A percentile compares a stretch with the other conserved stretches of the same genome.
These are phyloP conservation scores for Coemansia sp. DNA, from an alignment of 371 early-diverging fungal genomes.

Conservation along the genomic window DNA sequence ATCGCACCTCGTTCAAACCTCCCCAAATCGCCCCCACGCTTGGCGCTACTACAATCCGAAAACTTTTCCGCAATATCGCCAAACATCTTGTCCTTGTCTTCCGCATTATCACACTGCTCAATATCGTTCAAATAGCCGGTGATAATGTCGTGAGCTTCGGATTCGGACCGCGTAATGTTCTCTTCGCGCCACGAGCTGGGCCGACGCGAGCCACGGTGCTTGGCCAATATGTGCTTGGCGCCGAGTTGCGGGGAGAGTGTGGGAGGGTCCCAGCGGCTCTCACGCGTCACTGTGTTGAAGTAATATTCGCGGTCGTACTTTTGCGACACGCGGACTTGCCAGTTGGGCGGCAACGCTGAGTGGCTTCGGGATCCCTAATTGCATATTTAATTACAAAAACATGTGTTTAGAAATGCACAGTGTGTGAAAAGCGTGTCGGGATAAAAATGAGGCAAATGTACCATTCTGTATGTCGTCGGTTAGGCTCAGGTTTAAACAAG, in stretches of 20 bases:
- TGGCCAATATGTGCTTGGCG: slow-evolving; percentile 89
- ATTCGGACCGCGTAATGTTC: slow-evolving; percentile 79
- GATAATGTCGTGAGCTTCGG: slow-evolving; percentile 78
- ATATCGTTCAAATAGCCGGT: slow-evolving; percentile 52
- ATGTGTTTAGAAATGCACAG: not conserved
- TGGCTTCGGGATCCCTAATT: slow-evolving; percentile 3
- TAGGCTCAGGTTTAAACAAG: too few species aligned
- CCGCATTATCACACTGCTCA: slow-evolving; percentile 1
- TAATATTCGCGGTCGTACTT: slow-evolving; percentile 77
- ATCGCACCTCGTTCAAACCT: slow-evolving; percentile 79
- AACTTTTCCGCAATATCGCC: slow-evolving; percentile 70
- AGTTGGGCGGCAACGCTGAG: slow-evolving; percentile 62
- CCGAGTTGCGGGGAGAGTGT: slow-evolving; percentile 54
- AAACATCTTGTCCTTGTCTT: slow-evolving; percentile 57
- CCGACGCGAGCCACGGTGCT: slow-evolving; percentile 81
- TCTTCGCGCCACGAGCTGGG: slow-evolving; percentile 89
- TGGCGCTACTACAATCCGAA: slow-evolving; percentile 89
- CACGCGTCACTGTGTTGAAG: slow-evolving; percentile 77
- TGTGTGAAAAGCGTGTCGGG: not conserved
- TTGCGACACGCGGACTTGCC: slow-evolving; percentile 72
- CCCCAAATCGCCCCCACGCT: slow-evolving; percentile 85
- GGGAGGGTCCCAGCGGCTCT: slow-evolving; percentile 84
- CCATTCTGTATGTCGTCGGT: too few species aligned
- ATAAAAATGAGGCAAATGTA: not conserved
- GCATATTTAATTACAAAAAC: not conserved